A percentile compares a stretch with the other conserved stretches of the same genome.
phyloP scores from a whole-genome alignment of 768 basidiomycete species.

The Coprinopsis marcescibilis region DNA sequence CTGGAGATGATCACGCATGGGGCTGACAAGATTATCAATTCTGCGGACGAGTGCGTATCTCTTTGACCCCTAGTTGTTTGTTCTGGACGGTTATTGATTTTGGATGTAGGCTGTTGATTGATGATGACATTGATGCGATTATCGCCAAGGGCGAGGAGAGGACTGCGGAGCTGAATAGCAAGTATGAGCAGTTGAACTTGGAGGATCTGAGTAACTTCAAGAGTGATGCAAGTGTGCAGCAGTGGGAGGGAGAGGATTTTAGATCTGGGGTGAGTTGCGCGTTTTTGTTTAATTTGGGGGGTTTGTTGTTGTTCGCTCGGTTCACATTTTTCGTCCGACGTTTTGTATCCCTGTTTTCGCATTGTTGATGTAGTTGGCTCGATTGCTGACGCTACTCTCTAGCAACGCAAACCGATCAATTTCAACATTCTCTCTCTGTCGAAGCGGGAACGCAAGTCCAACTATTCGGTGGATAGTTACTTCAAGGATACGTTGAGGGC shows the following conservation, averaged over 20 bases:
- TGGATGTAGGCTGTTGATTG: slow-evolving; percentile 54
- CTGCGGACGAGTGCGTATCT: slow-evolving; percentile 56
- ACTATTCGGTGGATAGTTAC: slow-evolving; percentile 93
- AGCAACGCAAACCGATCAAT: slow-evolving; percentile 60
- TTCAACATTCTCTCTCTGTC: slow-evolving; percentile 81
- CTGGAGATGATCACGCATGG: slow-evolving; percentile 98
- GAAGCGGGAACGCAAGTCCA: slow-evolving; percentile 90
- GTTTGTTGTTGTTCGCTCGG: too few species aligned
- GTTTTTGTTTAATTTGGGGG: too few species aligned
- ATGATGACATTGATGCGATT: slow-evolving; percentile 92
- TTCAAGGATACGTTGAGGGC: slow-evolving; percentile 88
- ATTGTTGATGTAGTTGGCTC: slow-evolving; percentile 50
- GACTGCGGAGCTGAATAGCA: slow-evolving; percentile 80
- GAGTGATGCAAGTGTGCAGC: slow-evolving; percentile 83
- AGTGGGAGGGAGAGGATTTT: slow-evolving; percentile 97
- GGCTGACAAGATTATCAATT: slow-evolving; percentile 93
- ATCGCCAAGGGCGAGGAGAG: slow-evolving; percentile 88
- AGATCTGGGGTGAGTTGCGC: slow-evolving; percentile 52
- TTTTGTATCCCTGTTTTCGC: not conserved
- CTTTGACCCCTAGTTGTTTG: not conserved
- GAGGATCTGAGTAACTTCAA: slow-evolving; percentile 98
- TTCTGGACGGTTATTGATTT: not conserved
- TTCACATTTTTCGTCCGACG: slow-evolving; percentile 4
- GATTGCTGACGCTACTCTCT: slow-evolving; percentile 58
- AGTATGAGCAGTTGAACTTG: slow-evolving; percentile 88